Percentiles rank a stretch among this genome's conserved stretches.
Conservation (phyloP, 805 yeast genomes). For the Tetrapisispora taiwanensis region DNA sequence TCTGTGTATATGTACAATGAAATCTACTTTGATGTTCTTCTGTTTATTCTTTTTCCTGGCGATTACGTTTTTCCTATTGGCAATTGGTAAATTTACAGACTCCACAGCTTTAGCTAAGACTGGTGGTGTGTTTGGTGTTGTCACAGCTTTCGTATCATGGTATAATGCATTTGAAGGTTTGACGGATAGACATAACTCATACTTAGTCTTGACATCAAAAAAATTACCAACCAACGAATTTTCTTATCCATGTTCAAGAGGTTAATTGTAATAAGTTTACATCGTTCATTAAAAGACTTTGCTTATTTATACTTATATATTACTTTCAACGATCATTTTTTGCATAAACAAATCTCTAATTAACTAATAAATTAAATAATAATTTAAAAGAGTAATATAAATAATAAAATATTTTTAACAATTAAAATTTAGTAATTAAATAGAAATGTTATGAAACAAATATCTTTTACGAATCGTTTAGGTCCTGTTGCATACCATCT, state of each 20-base stretch:
- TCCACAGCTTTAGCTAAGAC: conserved; percentile 36
- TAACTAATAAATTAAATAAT: too few relatives aligned
- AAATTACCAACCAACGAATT: conserved; percentile 25
- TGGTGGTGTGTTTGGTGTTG: conserved; percentile 54
- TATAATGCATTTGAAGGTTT: conserved; percentile 64
- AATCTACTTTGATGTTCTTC: conserved; percentile 58
- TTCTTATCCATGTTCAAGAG: conserved; percentile 2
- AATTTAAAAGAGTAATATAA: too few relatives aligned
- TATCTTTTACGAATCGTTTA: too few relatives aligned
- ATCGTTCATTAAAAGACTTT: neutral
- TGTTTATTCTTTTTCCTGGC: conserved; percentile 42
- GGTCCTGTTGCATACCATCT: too few relatives aligned
- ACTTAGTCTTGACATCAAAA: conserved; percentile 24
- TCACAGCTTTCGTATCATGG: conserved; percentile 55
- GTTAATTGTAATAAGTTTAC: neutral
- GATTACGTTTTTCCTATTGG: conserved; percentile 46
- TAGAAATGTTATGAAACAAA: too few relatives aligned
- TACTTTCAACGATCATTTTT: neutral
- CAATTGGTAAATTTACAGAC: conserved; percentile 42
- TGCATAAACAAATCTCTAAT: neutral
- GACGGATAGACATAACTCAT: conserved; percentile 52
- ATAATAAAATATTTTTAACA: too few relatives aligned
- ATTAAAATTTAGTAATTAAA: too few relatives aligned
- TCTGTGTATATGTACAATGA: conserved; percentile 43
- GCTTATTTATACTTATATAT: too few relatives aligned